phyloP scores from a whole-genome alignment of 148 eudicot genomes.

The Fagopyrum homotropicum region DNA sequence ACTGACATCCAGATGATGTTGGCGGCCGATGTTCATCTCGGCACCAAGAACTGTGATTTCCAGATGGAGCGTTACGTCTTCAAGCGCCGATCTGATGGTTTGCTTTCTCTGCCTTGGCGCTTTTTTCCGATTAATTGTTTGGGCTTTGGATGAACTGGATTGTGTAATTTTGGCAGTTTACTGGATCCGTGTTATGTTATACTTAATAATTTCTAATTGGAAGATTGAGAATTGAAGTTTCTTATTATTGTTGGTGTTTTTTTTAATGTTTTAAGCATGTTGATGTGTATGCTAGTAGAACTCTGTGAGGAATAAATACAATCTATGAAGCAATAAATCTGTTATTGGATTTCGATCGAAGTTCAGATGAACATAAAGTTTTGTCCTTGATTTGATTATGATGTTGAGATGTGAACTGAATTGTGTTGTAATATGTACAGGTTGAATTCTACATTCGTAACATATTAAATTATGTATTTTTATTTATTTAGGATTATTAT shows the following conservation, averaged over 20 bases:
- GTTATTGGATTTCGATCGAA: background rate
- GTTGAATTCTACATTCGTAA: background rate
- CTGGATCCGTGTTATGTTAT: background rate
- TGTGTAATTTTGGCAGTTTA: background rate
- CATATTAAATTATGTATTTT: background rate
- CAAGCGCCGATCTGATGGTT: constrained; percentile 52
- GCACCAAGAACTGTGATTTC: constrained; percentile 50
- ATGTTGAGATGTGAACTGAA: background rate
- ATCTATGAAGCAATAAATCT: too few relatives aligned
- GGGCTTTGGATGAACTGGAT: background rate
- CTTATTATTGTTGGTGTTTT: background rate
- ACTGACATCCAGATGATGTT: constrained; percentile 46
- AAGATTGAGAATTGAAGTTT: background rate
- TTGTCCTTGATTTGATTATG: too few relatives aligned
- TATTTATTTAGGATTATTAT: background rate
- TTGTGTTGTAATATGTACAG: background rate
- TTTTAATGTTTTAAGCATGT: background rate
- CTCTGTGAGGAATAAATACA: too few relatives aligned
- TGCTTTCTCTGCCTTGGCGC: constrained; percentile 10
- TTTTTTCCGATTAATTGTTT: background rate
- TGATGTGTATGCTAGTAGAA: too few relatives aligned
- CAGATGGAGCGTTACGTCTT: constrained; percentile 55
- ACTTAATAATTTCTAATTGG: background rate
- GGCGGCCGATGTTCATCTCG: constrained; percentile 42
- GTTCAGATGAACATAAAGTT: background rate